Conservation (phyloP, 176 grass and related monocot genomes). For the Stipa capillata region DNA sequence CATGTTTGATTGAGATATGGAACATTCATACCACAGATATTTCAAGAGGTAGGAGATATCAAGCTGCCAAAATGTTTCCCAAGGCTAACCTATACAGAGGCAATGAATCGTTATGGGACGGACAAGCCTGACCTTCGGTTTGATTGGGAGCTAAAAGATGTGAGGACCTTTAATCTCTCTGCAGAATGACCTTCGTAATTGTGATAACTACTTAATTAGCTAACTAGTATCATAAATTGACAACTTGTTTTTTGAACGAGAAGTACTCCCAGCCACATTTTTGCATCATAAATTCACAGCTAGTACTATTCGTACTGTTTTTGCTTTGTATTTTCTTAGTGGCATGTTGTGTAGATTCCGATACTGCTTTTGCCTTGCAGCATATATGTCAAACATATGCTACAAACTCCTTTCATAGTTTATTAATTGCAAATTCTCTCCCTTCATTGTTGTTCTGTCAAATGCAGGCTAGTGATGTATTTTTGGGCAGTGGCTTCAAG, state of each 20-base stretch:
- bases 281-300: too few relatives aligned
- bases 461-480: conserved; percentile 77
- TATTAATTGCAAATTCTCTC: neutral
- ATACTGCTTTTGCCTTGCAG: neutral
- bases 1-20: conserved; percentile 14
- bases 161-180: conserved; percentile 36
- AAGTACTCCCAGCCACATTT: too few relatives aligned
- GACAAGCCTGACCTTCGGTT: conserved; percentile 97
- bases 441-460: conserved; percentile 1
- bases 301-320: neutral
- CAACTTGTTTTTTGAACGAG: too few relatives aligned
- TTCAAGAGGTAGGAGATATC: conserved; percentile 68
- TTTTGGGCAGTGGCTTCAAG: conserved; percentile 68
- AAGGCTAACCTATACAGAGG: conserved; percentile 75
- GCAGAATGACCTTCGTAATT: conserved; percentile 7
- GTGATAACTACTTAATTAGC: neutral
- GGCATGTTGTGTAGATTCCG: neutral
- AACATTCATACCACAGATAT: conserved; percentile 56
- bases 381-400: neutral
- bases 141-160: conserved; percentile 85
- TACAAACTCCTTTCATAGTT: neutral
- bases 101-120: conserved; percentile 84
- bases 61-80: conserved; percentile 84
- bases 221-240: too few relatives aligned
- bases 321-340: neutral